Conservation (phyloP, 768 basidiomycete genomes). For the Wakefieldia striispora region DNA sequence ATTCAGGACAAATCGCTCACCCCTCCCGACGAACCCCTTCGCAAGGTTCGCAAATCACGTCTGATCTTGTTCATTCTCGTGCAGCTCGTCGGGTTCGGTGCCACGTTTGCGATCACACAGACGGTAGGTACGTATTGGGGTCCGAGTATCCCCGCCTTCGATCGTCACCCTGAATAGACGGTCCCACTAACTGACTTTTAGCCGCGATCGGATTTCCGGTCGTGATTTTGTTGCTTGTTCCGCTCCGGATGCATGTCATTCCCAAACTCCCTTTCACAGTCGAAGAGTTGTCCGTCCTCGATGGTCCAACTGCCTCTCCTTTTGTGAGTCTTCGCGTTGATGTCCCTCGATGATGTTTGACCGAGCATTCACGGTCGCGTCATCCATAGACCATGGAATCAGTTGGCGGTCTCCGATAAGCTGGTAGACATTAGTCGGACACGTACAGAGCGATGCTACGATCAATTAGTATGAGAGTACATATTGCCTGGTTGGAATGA, state of each 20-base stretch:
- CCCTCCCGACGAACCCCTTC: constrained; percentile 65
- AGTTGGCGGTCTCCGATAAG: constrained; percentile 34
- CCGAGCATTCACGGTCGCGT: background rate
- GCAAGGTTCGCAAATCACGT: constrained; percentile 68
- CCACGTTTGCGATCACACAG: constrained; percentile 88
- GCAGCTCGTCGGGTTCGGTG: constrained; percentile 81
- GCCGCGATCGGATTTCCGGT: constrained; percentile 92
- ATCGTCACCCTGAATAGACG: too few species aligned
- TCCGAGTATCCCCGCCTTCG: background rate
- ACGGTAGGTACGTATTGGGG: constrained; percentile 60
- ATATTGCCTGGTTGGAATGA: too few species aligned
- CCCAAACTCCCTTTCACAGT: constrained; percentile 72
- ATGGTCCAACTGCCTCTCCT: constrained; percentile 85
- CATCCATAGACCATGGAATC: constrained; percentile 41
- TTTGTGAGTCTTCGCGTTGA: constrained; percentile 52
- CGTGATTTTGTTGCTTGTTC: constrained; percentile 81
- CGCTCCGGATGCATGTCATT: constrained; percentile 67
- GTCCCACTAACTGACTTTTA: constrained; percentile 19
- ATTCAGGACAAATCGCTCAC: constrained; percentile 68
- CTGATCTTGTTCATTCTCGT: constrained; percentile 70
- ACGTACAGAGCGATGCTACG: too few species aligned
- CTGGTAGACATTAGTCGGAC: background rate
- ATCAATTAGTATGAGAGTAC: too few species aligned
- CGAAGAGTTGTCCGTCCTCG: constrained; percentile 82
- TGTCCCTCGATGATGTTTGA: too few species aligned